These are phyloP conservation scores for Sambucus nigra DNA, from an alignment of 129 eudicot genomes.

Conservation along the genomic window DNA sequence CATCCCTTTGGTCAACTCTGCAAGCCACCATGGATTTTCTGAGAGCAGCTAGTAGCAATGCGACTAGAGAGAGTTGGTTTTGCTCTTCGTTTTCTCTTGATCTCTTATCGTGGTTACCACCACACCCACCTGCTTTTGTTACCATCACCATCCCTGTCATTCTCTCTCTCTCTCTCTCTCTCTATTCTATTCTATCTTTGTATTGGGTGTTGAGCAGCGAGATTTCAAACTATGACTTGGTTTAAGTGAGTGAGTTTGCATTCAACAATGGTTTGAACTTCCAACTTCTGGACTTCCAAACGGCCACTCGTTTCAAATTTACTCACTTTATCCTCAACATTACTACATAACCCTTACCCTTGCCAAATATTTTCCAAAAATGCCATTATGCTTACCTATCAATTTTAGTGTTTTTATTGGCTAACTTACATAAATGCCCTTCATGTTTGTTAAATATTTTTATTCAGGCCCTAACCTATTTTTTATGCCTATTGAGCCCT, in stretches of 20 bases:
- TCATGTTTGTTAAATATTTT: too few species aligned
- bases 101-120: slow-evolving; percentile 22
- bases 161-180: slow-evolving; percentile 21
- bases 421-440: not conserved
- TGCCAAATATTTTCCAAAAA: not conserved
- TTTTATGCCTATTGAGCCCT: too few species aligned
- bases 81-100: slow-evolving; percentile 29
- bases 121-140: slow-evolving; percentile 60
- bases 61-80: slow-evolving; percentile 56
- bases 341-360: slow-evolving; percentile 16
- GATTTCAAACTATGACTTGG: slow-evolving; percentile 22
- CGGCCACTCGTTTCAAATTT: slow-evolving; percentile 68
- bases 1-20: slow-evolving; percentile 42
- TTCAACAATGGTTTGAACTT: slow-evolving; percentile 16
- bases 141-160: slow-evolving; percentile 72
- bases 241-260: slow-evolving; percentile 18
- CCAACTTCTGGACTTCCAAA: slow-evolving; percentile 26
- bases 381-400: too few species aligned
- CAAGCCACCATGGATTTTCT: slow-evolving; percentile 82
- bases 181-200: slow-evolving; percentile 5
- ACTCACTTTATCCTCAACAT: slow-evolving; percentile 10
- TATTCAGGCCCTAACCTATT: too few species aligned
- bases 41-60: slow-evolving; percentile 57
- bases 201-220: slow-evolving; percentile 8
- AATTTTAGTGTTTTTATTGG: too few species aligned